These are phyloP conservation scores for Closterium sp. DNA, from an alignment of 139 green algal species.

Conservation along the genomic window DNA sequence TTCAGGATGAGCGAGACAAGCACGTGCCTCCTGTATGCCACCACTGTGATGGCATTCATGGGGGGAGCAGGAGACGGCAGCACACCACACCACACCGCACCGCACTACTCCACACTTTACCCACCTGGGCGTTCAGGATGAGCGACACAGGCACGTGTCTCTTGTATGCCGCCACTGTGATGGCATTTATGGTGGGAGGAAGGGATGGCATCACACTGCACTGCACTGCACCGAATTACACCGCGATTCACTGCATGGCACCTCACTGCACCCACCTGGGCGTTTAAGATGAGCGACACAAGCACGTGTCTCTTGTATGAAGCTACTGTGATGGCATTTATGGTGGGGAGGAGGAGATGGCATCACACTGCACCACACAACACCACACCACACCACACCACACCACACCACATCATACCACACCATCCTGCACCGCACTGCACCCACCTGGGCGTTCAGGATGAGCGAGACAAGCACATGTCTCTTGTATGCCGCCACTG, in stretches of 20 bases:
- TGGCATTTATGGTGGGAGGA: conserved; percentile 71
- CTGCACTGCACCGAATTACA: neutral
- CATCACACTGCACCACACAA: too few species aligned
- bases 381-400: too few species aligned
- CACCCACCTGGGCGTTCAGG: conserved; percentile 36
- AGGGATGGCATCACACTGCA: neutral
- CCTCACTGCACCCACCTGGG: conserved; percentile 18
- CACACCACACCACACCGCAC: too few species aligned
- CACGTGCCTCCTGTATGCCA: conserved; percentile 83
- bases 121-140: conserved; percentile 57
- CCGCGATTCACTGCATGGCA: too few species aligned
- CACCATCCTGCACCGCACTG: too few species aligned
- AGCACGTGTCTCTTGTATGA: conserved; percentile 86
- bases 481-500: too few species aligned
- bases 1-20: conserved; percentile 75
- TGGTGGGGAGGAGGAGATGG: conserved; percentile 16
- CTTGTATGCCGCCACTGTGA: conserved; percentile 75
- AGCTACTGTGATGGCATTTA: conserved; percentile 81
- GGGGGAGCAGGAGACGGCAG: conserved; percentile 1
- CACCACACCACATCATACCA: too few species aligned
- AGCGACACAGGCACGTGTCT: conserved; percentile 84
- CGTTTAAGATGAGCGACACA: conserved; percentile 69
- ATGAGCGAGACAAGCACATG: too few species aligned
- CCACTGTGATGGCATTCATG: conserved; percentile 83
- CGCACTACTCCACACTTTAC: too few species aligned